A percentile compares a stretch with the other conserved stretches of the same genome.
phyloP scores from a whole-genome alignment of 2,329 filamentous ascomycete species.

The Fusarium austroafricanum region DNA sequence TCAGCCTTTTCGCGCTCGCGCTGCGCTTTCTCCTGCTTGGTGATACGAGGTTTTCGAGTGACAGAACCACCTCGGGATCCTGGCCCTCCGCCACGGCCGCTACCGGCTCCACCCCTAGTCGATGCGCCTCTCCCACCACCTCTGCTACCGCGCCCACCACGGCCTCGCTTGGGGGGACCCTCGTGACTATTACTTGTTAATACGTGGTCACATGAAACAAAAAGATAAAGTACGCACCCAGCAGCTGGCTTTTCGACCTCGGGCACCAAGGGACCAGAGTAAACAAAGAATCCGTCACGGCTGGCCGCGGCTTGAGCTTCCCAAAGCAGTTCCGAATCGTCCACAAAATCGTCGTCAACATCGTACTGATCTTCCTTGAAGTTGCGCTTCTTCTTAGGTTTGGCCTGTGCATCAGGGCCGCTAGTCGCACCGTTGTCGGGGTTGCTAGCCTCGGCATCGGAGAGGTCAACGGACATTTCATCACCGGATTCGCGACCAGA shows the following conservation, averaged over 20 bases:
- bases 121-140: slow-evolving; percentile 71
- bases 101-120: slow-evolving; percentile 63
- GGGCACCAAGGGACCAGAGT: slow-evolving; percentile 89
- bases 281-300: slow-evolving; percentile 98
- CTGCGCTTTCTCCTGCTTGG: slow-evolving; percentile 84
- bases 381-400: slow-evolving; percentile 82
- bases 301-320: slow-evolving; percentile 94
- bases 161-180: slow-evolving; percentile 76
- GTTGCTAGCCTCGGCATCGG: slow-evolving; percentile 82
- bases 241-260: slow-evolving; percentile 80
- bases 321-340: slow-evolving; percentile 95
- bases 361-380: slow-evolving; percentile 87
- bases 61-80: slow-evolving; percentile 81
- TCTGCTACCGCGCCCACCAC: slow-evolving; percentile 63
- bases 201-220: slow-evolving; percentile 16
- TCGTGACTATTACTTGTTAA: slow-evolving; percentile 70
- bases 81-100: slow-evolving; percentile 64
- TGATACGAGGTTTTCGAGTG: slow-evolving; percentile 84
- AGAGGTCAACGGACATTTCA: slow-evolving; percentile 85
- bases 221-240: slow-evolving; percentile 57
- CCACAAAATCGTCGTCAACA: slow-evolving; percentile 85
- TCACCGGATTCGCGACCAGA: slow-evolving; percentile 77
- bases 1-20: slow-evolving; percentile 86
- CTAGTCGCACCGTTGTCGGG: slow-evolving; percentile 80
- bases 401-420: slow-evolving; percentile 70